A percentile compares a stretch with the other conserved stretches of the same genome.
Evolutionary conservation across 202 grass and related monocot genomes (phyloP).

Genomic region (Schoenoplectus tabernaemontani): DNA sequence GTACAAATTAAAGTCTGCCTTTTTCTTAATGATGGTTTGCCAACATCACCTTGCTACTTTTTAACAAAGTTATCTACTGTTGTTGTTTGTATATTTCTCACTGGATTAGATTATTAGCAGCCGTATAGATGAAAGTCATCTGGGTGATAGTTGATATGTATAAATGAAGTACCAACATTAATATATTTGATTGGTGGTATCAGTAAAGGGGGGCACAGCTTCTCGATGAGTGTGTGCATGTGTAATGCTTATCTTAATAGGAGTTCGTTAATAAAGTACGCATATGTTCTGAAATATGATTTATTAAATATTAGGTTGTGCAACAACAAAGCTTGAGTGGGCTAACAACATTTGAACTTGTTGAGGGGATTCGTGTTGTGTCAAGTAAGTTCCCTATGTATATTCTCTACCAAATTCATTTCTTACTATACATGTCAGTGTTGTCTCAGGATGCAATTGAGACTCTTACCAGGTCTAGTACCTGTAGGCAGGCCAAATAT

Average conservation of each 20-base stretch:
- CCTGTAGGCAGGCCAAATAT: background rate
- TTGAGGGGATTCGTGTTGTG: conserved; percentile 37
- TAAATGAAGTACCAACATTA: background rate
- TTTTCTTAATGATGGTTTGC: background rate
- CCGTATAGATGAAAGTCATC: background rate
- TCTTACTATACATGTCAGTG: background rate
- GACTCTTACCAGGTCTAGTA: background rate
- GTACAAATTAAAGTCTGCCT: background rate
- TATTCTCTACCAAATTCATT: conserved; percentile 1
- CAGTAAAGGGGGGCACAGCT: conserved; percentile 1
- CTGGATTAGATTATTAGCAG: background rate
- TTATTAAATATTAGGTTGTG: conserved; percentile 33
- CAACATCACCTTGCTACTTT: background rate
- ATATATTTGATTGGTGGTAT: background rate
- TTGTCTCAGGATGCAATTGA: background rate
- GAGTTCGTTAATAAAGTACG: too few species aligned
- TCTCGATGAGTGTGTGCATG: too few species aligned
- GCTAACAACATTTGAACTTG: conserved; percentile 52
- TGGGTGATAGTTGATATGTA: background rate
- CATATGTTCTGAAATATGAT: background rate
- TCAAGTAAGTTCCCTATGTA: conserved; percentile 37
- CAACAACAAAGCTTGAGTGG: conserved; percentile 37
- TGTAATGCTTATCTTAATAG: too few species aligned
- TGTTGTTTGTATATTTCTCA: background rate
- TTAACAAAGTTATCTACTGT: background rate